Conservation (phyloP, 768 basidiomycete species). For the Daedalea quercina region DNA sequence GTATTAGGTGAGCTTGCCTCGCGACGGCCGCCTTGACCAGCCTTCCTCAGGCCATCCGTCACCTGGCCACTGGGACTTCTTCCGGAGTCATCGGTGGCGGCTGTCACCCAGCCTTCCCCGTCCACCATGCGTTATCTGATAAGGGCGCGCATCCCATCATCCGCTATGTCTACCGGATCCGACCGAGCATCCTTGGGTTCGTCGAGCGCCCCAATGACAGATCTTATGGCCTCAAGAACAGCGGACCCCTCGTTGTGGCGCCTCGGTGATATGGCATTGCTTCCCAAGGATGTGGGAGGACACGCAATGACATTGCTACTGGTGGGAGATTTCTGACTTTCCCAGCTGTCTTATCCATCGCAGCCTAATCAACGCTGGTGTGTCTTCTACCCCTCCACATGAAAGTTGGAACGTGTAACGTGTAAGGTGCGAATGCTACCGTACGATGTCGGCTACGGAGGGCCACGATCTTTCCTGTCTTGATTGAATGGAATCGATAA, state of each 20-base stretch:
- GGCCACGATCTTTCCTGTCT: neutral
- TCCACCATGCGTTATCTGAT: neutral
- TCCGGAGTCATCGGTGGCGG: neutral
- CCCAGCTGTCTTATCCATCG: neutral
- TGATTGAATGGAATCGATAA: neutral
- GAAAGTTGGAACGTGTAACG: neutral
- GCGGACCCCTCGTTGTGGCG: neutral
- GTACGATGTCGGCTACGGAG: neutral
- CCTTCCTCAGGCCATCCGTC: neutral
- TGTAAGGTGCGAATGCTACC: neutral
- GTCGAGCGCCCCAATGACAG: neutral
- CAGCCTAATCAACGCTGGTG: neutral
- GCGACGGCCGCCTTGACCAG: neutral
- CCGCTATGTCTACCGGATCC: neutral
- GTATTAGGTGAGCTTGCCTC: neutral
- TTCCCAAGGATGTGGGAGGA: conserved; percentile 2
- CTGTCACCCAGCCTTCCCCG: neutral
- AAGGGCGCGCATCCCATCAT: neutral
- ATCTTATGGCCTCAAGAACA: neutral
- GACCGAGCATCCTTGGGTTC: neutral
- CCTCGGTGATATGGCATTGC: neutral
- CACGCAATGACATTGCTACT: neutral
- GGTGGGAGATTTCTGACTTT: neutral
- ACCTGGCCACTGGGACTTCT: neutral
- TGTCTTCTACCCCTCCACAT: neutral